Conservation (phyloP, 2,329 filamentous ascomycete species). For the Fusarium sp. region DNA sequence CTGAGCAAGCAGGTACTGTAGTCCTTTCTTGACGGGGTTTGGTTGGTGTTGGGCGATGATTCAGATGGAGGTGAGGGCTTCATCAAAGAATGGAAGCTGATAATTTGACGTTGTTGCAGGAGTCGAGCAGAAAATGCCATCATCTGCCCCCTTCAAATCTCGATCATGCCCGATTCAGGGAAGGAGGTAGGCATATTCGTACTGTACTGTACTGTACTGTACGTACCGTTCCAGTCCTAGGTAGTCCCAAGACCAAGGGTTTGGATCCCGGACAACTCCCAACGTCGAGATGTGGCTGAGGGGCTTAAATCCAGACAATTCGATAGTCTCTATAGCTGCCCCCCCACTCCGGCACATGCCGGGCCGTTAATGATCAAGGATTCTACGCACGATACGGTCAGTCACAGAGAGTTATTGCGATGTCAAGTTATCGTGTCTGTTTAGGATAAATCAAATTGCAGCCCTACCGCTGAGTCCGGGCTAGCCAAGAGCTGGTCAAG, state of each 20-base stretch:
- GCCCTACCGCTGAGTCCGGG: too few relatives aligned
- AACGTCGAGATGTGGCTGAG: slow-evolving; percentile 31
- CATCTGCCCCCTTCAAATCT: slow-evolving; percentile 31
- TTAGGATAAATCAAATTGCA: too few relatives aligned
- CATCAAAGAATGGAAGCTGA: slow-evolving; percentile 1
- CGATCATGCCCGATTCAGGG: slow-evolving; percentile 25
- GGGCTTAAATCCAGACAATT: slow-evolving; percentile 34
- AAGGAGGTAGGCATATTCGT: slow-evolving; percentile 5
- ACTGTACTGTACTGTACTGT: neutral
- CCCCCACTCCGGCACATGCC: slow-evolving; percentile 35
- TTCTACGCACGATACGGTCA: too few relatives aligned
- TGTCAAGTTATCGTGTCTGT: too few relatives aligned
- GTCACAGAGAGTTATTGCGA: too few relatives aligned
- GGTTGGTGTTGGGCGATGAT: neutral
- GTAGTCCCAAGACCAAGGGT: slow-evolving; percentile 18
- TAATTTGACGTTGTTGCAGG: neutral
- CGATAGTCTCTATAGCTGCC: slow-evolving; percentile 2
- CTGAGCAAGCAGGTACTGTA: neutral
- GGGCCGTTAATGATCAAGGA: slow-evolving; percentile 23
- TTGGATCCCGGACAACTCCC: slow-evolving; percentile 19
- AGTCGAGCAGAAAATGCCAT: neutral
- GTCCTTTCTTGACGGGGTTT: slow-evolving; percentile 6
- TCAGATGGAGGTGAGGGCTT: neutral
- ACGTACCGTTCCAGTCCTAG: too few relatives aligned
- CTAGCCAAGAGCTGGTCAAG: too few relatives aligned